phyloP scores from a whole-genome alignment of 192 early-diverging fungal genomes.

The Funneliformis mosseae region DNA sequence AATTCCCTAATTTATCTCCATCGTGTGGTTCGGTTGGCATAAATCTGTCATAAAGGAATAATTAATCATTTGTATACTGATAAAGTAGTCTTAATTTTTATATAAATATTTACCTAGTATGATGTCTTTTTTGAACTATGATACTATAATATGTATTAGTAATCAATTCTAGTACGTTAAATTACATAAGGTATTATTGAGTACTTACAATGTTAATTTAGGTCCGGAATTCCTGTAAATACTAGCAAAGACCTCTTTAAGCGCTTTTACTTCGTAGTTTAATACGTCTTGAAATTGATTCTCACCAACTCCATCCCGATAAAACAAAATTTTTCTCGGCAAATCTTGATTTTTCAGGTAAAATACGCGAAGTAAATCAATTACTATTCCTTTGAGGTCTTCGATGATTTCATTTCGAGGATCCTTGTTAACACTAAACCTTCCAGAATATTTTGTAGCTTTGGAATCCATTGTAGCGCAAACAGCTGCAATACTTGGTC shows the following conservation, averaged over 20 bases:
- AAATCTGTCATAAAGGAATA: constrained; percentile 52
- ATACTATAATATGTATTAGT: constrained; percentile 40
- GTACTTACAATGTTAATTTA: constrained; percentile 60
- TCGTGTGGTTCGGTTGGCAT: constrained; percentile 62
- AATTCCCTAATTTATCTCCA: constrained; percentile 76
- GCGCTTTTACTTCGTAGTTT: background rate
- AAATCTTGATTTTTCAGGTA: constrained; percentile 53
- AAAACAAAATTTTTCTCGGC: constrained; percentile 78
- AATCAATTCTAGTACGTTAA: too few species aligned
- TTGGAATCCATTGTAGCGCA: constrained; percentile 55
- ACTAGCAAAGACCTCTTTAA: constrained; percentile 50
- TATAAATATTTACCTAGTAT: constrained; percentile 49
- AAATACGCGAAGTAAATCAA: constrained; percentile 65
- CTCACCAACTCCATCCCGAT: constrained; percentile 86
- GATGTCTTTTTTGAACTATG: constrained; percentile 86
- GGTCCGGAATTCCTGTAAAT: constrained; percentile 71
- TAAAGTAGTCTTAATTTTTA: background rate
- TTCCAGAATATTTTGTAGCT: constrained; percentile 57
- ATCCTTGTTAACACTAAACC: constrained; percentile 62
- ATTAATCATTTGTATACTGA: background rate
- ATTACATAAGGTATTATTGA: too few species aligned
- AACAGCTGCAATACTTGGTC: constrained; percentile 28
- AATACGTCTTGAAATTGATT: constrained; percentile 56
- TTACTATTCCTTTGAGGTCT: constrained; percentile 61
- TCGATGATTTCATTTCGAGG: constrained; percentile 66